These are phyloP conservation scores for Clitopilus hobsonii DNA, from an alignment of 768 basidiomycete species.

Conservation along the genomic window DNA sequence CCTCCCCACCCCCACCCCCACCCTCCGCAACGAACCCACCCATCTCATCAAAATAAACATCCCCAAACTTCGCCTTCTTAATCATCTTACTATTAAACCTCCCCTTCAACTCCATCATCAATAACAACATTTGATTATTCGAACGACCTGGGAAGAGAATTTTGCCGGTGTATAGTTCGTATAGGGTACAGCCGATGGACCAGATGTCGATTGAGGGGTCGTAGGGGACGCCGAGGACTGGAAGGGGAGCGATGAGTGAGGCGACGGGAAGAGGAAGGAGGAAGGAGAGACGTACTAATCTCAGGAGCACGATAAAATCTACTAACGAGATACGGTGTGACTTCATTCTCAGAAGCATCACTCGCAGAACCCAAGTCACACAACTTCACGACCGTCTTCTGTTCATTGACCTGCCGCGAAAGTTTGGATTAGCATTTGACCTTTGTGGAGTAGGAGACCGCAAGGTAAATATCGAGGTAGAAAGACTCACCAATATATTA, in stretches of 20 bases:
- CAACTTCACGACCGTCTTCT: conserved; percentile 88
- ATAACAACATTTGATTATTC: conserved; percentile 95
- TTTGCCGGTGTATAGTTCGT: conserved; percentile 92
- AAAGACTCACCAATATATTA: conserved; percentile 80
- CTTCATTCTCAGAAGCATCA: conserved; percentile 91
- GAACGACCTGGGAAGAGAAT: conserved; percentile 95
- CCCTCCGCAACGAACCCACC: conserved; percentile 68
- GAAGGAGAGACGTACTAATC: conserved; percentile 65
- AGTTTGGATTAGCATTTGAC: not conserved
- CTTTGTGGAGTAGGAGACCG: too few species aligned
- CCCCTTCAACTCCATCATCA: conserved; percentile 98
- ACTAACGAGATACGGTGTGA: conserved; percentile 96
- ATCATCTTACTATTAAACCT: conserved; percentile 91
- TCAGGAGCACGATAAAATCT: conserved; percentile 98
- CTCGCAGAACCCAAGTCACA: conserved; percentile 98
- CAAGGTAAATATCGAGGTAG: conserved; percentile 2
- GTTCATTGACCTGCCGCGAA: conserved; percentile 77
- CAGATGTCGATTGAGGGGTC: conserved; percentile 93
- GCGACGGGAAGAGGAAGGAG: conserved; percentile 1
- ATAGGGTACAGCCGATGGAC: conserved; percentile 98
- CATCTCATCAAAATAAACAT: conserved; percentile 91
- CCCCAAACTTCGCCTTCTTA: conserved; percentile 90
- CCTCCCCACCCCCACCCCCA: conserved; percentile 40
- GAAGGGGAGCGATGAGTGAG: conserved; percentile 9
- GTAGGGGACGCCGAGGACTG: conserved; percentile 93